phyloP scores from a whole-genome alignment of 495 filamentous ascomycete genomes.

The Penicillium antarcticum region DNA sequence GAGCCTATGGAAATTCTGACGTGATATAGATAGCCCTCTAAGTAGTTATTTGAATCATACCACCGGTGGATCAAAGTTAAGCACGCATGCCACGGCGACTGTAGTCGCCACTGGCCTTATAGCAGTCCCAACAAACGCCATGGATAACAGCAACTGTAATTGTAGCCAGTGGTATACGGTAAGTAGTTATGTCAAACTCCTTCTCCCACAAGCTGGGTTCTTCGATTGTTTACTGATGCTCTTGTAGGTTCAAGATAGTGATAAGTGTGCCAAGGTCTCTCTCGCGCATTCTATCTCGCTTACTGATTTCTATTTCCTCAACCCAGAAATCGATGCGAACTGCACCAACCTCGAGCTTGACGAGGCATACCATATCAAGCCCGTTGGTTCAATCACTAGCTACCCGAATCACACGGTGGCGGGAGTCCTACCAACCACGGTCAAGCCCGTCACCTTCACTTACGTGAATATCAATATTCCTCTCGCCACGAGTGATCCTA shows the following conservation, averaged over 20 bases:
- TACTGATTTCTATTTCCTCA: conserved; percentile 14
- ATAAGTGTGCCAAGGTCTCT: conserved; percentile 10
- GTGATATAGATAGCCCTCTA: neutral
- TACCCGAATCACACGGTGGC: conserved; percentile 5
- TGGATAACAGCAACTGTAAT: neutral
- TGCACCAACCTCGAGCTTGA: conserved; percentile 14
- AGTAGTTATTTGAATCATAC: neutral
- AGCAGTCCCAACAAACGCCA: neutral
- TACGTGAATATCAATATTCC: too few species aligned
- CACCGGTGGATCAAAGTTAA: neutral
- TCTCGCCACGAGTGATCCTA: too few species aligned
- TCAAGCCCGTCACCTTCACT: too few species aligned
- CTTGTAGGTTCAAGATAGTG: conserved; percentile 9
- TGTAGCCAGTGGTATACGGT: conserved; percentile 20
- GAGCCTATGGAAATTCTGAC: too few species aligned
- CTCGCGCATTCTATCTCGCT: conserved; percentile 5
- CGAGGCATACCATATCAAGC: conserved; percentile 9
- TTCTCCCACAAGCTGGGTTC: neutral
- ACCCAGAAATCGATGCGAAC: conserved; percentile 8
- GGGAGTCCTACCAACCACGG: too few species aligned
- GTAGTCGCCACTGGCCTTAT: neutral
- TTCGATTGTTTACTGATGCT: neutral
- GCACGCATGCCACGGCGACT: neutral
- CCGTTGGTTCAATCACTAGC: conserved; percentile 13
- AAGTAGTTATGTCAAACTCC: too few species aligned